phyloP scores from a whole-genome alignment of 2,329 filamentous ascomycete genomes.

The Beauveria sp. region DNA sequence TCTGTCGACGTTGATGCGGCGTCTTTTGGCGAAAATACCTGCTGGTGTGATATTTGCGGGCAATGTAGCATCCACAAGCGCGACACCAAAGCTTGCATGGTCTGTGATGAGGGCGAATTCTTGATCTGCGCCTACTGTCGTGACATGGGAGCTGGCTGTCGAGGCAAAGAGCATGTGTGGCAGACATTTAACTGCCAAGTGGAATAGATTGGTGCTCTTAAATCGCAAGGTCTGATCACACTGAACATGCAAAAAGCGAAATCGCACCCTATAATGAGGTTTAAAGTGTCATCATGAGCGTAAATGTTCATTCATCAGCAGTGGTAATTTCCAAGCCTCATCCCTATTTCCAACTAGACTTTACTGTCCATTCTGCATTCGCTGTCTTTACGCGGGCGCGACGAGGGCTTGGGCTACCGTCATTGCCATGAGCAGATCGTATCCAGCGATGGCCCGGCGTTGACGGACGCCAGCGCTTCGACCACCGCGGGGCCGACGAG shows the following conservation, averaged over 20 bases:
- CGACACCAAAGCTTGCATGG: constrained; percentile 5
- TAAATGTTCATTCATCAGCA: no score
- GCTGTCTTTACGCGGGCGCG: not conserved
- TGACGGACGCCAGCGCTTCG: not conserved
- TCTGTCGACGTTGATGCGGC: not conserved
- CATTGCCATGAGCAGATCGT: not conserved
- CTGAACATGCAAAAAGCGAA: no score
- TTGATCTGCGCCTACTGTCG: constrained; percentile 12
- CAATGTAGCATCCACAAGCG: constrained; percentile 6
- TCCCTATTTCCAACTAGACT: not conserved
- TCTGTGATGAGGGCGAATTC: constrained; percentile 14
- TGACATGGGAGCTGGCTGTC: not conserved
- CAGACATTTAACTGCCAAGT: not conserved
- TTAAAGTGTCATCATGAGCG: no score
- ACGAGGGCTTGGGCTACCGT: not conserved
- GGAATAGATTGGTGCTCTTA: not conserved
- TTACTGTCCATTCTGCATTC: not conserved
- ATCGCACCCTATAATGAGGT: no score
- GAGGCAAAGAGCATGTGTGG: constrained; percentile 1
- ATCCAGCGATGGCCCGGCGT: not conserved
- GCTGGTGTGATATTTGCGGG: constrained; percentile 15
- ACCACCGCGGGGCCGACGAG: not conserved
- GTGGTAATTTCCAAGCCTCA: no score
- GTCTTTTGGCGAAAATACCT: not conserved
- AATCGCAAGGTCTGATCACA: no score